Percentiles rank a stretch among this genome's conserved stretches.
These are phyloP conservation scores for Cucurbitaria berberidis DNA, from an alignment of 2,329 filamentous ascomycete species.

Conservation along the genomic window DNA sequence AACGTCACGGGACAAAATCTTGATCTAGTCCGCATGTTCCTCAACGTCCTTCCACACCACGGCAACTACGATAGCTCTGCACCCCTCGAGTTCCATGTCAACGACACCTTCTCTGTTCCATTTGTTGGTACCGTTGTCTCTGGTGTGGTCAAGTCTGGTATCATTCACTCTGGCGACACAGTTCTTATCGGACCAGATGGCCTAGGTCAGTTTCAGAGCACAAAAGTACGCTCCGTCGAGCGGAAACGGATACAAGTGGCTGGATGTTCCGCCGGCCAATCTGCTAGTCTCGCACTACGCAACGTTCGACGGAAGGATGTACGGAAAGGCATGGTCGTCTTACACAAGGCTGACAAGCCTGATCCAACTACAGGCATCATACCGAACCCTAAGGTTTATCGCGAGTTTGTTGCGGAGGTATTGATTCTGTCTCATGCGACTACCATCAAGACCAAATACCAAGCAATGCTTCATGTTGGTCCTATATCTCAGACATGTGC, in stretches of 20 bases:
- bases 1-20: constrained; percentile 95
- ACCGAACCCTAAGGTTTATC: constrained; percentile 58
- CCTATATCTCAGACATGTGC: constrained; percentile 94
- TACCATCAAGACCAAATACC: constrained; percentile 95
- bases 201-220: constrained; percentile 85
- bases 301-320: constrained; percentile 89
- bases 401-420: constrained; percentile 71
- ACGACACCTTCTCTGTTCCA: constrained; percentile 97
- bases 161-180: constrained; percentile 87
- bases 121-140: constrained; percentile 97
- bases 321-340: constrained; percentile 95
- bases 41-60: constrained; percentile 94
- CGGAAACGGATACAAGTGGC: constrained; percentile 90
- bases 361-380: constrained; percentile 45
- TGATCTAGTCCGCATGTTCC: constrained; percentile 86
- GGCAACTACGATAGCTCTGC: constrained; percentile 86
- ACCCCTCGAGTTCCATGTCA: constrained; percentile 92
- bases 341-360: constrained; percentile 79
- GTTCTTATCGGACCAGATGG: constrained; percentile 90
- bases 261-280: constrained; percentile 88
- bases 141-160: constrained; percentile 82
- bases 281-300: constrained; percentile 88
- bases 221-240: constrained; percentile 89
- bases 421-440: constrained; percentile 95
- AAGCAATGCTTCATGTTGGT: constrained; percentile 97